Conservation (phyloP, 2,329 filamentous ascomycete genomes). For the Hypoxylon sp. region DNA sequence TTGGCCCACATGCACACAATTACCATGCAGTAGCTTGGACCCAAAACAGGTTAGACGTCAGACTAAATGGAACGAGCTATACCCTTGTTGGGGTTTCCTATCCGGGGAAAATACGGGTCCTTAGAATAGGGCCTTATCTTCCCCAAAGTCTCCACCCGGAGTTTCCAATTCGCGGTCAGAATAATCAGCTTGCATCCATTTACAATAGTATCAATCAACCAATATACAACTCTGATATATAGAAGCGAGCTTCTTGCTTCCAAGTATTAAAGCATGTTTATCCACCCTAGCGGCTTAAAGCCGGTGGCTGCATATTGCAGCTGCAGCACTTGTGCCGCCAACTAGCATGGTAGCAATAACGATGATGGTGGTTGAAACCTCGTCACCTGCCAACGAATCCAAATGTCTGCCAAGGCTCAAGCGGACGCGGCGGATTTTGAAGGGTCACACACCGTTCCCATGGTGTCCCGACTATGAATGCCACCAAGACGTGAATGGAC, state of each 20-base stretch:
- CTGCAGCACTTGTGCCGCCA: constrained; percentile 28
- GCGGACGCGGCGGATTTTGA: constrained; percentile 1
- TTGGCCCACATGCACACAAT: constrained; percentile 18
- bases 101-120: constrained; percentile 29
- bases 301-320: constrained; percentile 26
- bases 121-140: constrained; percentile 17
- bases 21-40: constrained; percentile 3
- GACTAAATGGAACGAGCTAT: constrained; percentile 5
- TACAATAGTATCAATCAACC: constrained; percentile 7
- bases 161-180: constrained; percentile 19
- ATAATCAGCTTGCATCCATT: constrained; percentile 12
- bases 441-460: constrained; percentile 10
- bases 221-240: constrained; percentile 1
- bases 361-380: constrained; percentile 8
- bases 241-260: constrained; percentile 14
- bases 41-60: constrained; percentile 11
- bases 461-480: neutral
- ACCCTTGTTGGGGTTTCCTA: constrained; percentile 22
- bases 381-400: constrained; percentile 15
- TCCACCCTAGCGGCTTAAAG: constrained; percentile 20
- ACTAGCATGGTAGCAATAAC: constrained; percentile 23
- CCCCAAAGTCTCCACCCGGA: constrained; percentile 25
- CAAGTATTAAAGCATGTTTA: neutral
- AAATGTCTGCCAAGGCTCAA: constrained; percentile 27
- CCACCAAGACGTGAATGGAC: constrained; percentile 15